Evolutionary conservation across 2,329 filamentous ascomycete genomes (phyloP), one percentile per base, ranked within the genome.

Genomic region (Hymenoscyphus infarciens): DNA sequence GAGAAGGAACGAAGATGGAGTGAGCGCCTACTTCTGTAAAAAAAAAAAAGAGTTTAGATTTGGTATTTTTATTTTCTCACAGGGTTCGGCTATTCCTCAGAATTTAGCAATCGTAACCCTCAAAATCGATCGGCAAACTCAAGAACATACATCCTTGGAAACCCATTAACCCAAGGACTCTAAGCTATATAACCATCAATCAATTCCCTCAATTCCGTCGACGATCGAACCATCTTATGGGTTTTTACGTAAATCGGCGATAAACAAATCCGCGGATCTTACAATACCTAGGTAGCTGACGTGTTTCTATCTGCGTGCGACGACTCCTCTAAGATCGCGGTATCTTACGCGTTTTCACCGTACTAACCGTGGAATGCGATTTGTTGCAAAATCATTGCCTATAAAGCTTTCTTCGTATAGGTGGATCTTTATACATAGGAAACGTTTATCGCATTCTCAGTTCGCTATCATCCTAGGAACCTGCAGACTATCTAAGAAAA

Each of bases 361-460:
- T 27, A 27, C 4, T 4, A 27, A 27, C 25, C 25, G 53, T 55
- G 53, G 53, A 33, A 55, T 27, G 53, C 27, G 27, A n/a, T 29
- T 55, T 55, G 27, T 55, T 55, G 53, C 53, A 15, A n/a, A 10
- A 13, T n/a, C 3, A 22, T n/a, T 33, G 29, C 29, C 53, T 3
- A 52, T 52, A 19, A 52, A 52, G 53, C 53, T 55, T 8, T n/a
- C 53, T 31, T 33, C 29, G 29, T 27, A 33, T 29, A 55, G 53
- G 45, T 52, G 45, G 45, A 52, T 52, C 19, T 52, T 52, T n/a
- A 4, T 31, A 27, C 53, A n/a, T 10, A 7, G n/a, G 53, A 55
- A 55, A 29, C 27, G 16, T 55, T 31, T 55, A 33, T 55, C 11
- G 53, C n/a, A 31, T 55, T 55, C 27, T 29, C 27, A 16, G 27